phyloP scores from a whole-genome alignment of 192 early-diverging fungal species.

The Backusella parvicylindrica region DNA sequence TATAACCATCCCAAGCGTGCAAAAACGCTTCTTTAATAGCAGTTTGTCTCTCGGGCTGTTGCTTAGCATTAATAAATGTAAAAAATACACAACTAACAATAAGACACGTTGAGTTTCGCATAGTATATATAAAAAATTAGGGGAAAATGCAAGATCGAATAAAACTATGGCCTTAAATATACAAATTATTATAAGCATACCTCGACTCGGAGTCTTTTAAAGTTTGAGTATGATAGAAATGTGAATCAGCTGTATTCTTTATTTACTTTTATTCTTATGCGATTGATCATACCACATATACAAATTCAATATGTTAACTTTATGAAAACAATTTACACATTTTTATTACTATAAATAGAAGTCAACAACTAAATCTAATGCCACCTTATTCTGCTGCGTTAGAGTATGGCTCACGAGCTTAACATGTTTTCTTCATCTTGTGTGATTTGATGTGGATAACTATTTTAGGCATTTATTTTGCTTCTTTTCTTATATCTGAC shows the following conservation, averaged over 20 bases:
- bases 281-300: neutral
- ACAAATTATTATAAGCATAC: neutral
- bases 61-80: neutral
- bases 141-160: neutral
- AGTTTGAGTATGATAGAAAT: neutral
- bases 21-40: conserved; percentile 55
- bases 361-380: neutral
- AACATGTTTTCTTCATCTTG: neutral
- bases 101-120: neutral
- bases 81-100: neutral
- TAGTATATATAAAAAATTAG: neutral
- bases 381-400: conserved; percentile 20
- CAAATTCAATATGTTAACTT: neutral
- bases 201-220: neutral
- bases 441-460: neutral
- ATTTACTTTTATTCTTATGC: neutral
- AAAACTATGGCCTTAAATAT: neutral
- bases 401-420: neutral
- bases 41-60: conserved; percentile 19
- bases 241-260: conserved; percentile 5
- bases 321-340: neutral
- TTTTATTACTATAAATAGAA: neutral
- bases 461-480: conserved; percentile 13
- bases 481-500: conserved; percentile 16
- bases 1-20: conserved; percentile 76